Evolutionary conservation across 2,329 filamentous ascomycete species (phyloP).

Genomic region (Pochonia chlamydosporia): DNA sequence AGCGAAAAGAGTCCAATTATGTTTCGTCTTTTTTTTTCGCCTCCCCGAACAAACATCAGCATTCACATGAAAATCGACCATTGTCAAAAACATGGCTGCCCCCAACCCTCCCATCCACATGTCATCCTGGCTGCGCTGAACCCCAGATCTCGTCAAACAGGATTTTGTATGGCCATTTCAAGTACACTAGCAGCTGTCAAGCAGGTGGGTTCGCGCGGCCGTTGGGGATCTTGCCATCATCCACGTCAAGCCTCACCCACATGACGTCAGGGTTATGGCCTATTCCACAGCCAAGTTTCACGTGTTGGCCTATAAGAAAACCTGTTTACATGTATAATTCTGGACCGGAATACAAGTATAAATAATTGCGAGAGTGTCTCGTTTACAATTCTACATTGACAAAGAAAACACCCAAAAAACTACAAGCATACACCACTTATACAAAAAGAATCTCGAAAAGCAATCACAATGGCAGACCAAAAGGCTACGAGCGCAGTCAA

Average conservation of each 20-base stretch:
- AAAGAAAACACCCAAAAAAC: neutral
- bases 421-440: neutral
- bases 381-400: neutral
- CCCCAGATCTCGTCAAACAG: neutral
- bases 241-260: neutral
- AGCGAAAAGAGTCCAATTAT: neutral
- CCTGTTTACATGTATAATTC: neutral
- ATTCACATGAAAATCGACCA: neutral
- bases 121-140: neutral
- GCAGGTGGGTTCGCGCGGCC: neutral
- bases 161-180: neutral
- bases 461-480: slow-evolving; percentile 8
- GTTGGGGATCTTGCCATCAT: neutral
- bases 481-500: slow-evolving; percentile 4
- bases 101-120: too few relatives aligned
- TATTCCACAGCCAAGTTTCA: neutral
- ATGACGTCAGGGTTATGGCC: neutral
- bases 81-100: too few relatives aligned
- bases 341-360: neutral
- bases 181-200: neutral
- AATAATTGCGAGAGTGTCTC: neutral
- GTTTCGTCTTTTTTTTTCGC: neutral
- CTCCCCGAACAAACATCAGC: neutral
- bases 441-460: slow-evolving; percentile 3
- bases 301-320: neutral